Percentiles rank a stretch among this genome's conserved stretches.
These are phyloP conservation scores for Fimicolochytrium jonesii DNA, from an alignment of 192 early-diverging fungal genomes.

Conservation along the genomic window DNA sequence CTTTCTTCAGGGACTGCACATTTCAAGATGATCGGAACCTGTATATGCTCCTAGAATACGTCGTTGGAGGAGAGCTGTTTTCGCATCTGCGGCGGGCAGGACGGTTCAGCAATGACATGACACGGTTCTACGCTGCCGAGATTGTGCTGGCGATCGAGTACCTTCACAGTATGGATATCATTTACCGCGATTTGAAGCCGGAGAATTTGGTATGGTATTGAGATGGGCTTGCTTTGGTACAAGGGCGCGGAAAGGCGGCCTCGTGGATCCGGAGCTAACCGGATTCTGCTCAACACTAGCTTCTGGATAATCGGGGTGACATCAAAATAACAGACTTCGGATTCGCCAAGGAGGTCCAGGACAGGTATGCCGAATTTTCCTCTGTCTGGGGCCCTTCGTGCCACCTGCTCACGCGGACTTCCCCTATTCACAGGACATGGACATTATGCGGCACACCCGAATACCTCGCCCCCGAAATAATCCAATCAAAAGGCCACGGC, in stretches of 20 bases:
- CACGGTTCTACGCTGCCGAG: constrained; percentile 92
- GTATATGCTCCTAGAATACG: constrained; percentile 96
- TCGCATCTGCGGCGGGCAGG: constrained; percentile 90
- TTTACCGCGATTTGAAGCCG: constrained; percentile 96
- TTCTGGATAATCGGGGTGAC: constrained; percentile 83
- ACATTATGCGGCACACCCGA: constrained; percentile 97
- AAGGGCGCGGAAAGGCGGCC: too few species aligned
- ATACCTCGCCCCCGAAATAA: constrained; percentile 94
- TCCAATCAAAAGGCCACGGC: constrained; percentile 94
- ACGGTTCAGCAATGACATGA: constrained; percentile 91
- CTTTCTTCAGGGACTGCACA: constrained; percentile 71
- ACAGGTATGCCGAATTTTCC: constrained; percentile 53
- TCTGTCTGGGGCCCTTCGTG: background rate
- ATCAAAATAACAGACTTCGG: constrained; percentile 99
- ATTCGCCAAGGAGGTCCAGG: constrained; percentile 88
- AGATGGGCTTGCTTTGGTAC: too few species aligned
- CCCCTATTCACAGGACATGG: constrained; percentile 71
- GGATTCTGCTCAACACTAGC: constrained; percentile 24
- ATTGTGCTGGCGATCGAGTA: constrained; percentile 95
- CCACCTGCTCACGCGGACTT: background rate
- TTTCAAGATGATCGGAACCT: constrained; percentile 92
- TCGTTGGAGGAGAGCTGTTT: constrained; percentile 94
- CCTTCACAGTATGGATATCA: constrained; percentile 88
- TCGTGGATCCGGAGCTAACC: too few species aligned
- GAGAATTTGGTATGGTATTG: constrained; percentile 68